phyloP scores from a whole-genome alignment of 2,329 filamentous ascomycete species.

The Diaporthe vaccinii region DNA sequence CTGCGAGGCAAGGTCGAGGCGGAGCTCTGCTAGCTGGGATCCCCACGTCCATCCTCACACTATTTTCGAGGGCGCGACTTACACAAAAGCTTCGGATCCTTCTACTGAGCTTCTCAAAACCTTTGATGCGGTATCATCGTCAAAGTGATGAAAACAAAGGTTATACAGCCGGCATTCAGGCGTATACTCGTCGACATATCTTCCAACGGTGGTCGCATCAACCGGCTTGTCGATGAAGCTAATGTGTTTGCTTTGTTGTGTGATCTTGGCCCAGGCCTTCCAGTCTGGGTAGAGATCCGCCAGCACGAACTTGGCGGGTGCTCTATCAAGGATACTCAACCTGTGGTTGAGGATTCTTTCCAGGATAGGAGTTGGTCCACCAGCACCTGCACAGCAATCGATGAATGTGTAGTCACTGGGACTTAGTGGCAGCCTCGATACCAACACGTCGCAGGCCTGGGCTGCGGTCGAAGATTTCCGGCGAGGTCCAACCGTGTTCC shows the following conservation, averaged over 20 bases:
- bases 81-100: slow-evolving; percentile 18
- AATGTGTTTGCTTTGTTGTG: not conserved
- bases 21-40: not conserved
- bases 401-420: not conserved
- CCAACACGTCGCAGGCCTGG: not conserved
- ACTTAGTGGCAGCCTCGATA: not conserved
- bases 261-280: slow-evolving; percentile 11
- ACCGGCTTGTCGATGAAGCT: not conserved
- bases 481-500: not conserved
- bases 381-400: slow-evolving; percentile 12
- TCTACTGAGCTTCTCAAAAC: not conserved
- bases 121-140: not conserved
- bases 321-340: not conserved
- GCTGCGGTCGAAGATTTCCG: slow-evolving; percentile 1
- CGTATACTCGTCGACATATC: not conserved
- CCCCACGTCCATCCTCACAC: too few relatives aligned
- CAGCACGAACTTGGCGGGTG: slow-evolving; percentile 10
- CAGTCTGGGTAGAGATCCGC: slow-evolving; percentile 15
- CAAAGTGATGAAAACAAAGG: slow-evolving; percentile 18
- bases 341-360: not conserved
- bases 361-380: slow-evolving; percentile 6
- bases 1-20: not conserved
- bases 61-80: not conserved
- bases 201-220: not conserved
- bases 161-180: slow-evolving; percentile 7